Evolutionary conservation across 805 yeast species (phyloP), one percentile per base, ranked within the genome.

Genomic region (Hanseniaspora taiwanica): DNA sequence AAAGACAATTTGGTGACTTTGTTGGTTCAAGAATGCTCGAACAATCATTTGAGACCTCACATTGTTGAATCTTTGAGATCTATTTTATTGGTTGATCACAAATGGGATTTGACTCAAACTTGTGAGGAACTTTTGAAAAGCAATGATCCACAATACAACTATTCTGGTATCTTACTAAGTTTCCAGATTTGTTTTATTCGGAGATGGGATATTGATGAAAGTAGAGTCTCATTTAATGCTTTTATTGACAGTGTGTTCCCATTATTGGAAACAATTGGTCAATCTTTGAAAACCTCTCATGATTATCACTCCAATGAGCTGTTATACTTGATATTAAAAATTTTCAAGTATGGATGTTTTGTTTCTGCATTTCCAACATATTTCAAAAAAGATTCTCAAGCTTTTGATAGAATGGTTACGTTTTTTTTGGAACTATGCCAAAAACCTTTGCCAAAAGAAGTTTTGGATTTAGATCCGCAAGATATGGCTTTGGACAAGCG

Each of bases 281-380:
- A 62, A 3, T 58, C 56, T 37, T 51, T 64, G 23, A 58, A 56
- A 41, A 40, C 40, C 6, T 55, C 51, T 37, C 18, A 16, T 9
- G 34, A 31, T 17, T 60, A 63, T 44, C 52, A 50, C 35, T 62
- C 69, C 0, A 65, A 64, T 42, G 68, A 64, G 40, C 48, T 78
- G 46, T 61, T 81, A 42, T 79, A 80, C 55, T 58, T 74, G 49
- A 73, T 78, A 19, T 63, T 81, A 44, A 81, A 81, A 54, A 65
- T 71, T 42, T 78, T 74, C 64, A 80, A 81, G 51, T 80, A 69
- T 53, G 68, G 70, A 20, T 71, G 82, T 9, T 68, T 69, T 51
- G 29, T 40, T 20, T 71, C 66, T 39, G 76, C 75, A 45, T 61
- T 79, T 37, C 82, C 87, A 1, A 66, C 56, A 18, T 72, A 72